Percentiles rank a stretch among this genome's conserved stretches.
phyloP scores from a whole-genome alignment of 306 rosid genomes.

The Trifolium subterraneum region DNA sequence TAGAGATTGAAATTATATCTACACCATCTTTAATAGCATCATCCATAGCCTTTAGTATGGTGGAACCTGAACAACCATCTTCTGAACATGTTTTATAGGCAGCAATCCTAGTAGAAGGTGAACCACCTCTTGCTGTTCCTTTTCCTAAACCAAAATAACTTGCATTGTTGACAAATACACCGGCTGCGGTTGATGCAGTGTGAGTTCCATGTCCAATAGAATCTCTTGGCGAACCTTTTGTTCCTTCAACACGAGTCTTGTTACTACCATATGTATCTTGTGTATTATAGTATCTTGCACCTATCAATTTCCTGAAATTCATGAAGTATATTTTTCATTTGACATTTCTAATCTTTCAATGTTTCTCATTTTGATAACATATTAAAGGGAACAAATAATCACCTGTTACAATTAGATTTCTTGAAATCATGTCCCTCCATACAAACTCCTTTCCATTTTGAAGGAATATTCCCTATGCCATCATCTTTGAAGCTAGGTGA shows the following conservation, averaged over 20 bases:
- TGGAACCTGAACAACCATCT: constrained; percentile 79
- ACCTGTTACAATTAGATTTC: constrained; percentile 90
- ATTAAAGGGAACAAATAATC: constrained; percentile 35
- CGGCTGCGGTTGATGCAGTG: constrained; percentile 82
- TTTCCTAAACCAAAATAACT: constrained; percentile 78
- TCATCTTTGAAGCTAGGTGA: constrained; percentile 79
- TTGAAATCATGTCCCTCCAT: constrained; percentile 84
- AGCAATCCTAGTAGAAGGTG: constrained; percentile 76
- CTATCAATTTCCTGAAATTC: constrained; percentile 76
- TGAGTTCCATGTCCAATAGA: constrained; percentile 87
- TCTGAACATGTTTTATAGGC: constrained; percentile 80
- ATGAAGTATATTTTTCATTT: background rate
- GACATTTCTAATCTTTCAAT: background rate
- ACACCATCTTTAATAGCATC: constrained; percentile 94
- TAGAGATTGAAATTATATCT: constrained; percentile 83
- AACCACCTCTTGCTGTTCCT: constrained; percentile 90
- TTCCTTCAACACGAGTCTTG: constrained; percentile 40
- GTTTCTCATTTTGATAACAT: background rate
- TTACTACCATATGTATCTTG: constrained; percentile 37
- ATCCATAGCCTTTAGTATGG: constrained; percentile 80
- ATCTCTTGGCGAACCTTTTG: constrained; percentile 80
- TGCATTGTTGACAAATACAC: constrained; percentile 65
- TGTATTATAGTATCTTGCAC: constrained; percentile 81
- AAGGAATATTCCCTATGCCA: constrained; percentile 77
- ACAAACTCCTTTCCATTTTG: constrained; percentile 89